Percentiles rank a stretch among this genome's conserved stretches.
These are phyloP conservation scores for Garcia nutans DNA, from an alignment of 345 rosid species.

Conservation along the genomic window DNA sequence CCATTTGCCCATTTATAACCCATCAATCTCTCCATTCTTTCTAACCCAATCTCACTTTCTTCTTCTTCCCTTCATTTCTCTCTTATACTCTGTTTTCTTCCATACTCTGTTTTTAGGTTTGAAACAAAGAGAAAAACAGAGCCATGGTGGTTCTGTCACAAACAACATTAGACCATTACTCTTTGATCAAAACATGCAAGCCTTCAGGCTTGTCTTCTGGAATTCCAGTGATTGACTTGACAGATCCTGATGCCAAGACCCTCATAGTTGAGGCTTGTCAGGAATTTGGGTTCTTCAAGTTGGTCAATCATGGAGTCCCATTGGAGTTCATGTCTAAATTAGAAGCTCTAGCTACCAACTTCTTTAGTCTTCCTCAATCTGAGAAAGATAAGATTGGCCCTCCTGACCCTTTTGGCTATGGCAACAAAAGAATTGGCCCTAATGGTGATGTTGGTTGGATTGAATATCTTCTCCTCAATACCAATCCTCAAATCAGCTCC, in stretches of 20 bases:
- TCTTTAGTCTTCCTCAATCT: slow-evolving; percentile 61
- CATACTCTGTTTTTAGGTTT: neutral
- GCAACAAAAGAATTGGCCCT: slow-evolving; percentile 59
- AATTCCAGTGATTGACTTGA: slow-evolving; percentile 63
- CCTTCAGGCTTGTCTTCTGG: slow-evolving; percentile 32
- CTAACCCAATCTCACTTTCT: neutral
- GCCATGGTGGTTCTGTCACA: slow-evolving; percentile 74
- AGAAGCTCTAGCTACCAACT: slow-evolving; percentile 53
- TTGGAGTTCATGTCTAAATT: slow-evolving; percentile 43
- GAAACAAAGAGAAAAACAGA: neutral
- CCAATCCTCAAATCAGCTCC: slow-evolving; percentile 34
- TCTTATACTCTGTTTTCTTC: neutral
- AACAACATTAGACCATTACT: slow-evolving; percentile 48
- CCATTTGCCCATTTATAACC: slow-evolving; percentile 7
- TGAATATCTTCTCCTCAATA: slow-evolving; percentile 61
- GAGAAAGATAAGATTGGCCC: slow-evolving; percentile 65
- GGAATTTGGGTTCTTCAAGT: slow-evolving; percentile 78
- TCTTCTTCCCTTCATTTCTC: neutral
- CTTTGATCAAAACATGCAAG: slow-evolving; percentile 62
- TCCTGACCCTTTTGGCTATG: slow-evolving; percentile 80
- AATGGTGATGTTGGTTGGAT: slow-evolving; percentile 85
- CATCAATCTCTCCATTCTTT: slow-evolving; percentile 8
- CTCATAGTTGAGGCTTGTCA: slow-evolving; percentile 60
- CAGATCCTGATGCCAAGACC: slow-evolving; percentile 55
- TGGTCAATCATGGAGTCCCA: slow-evolving; percentile 75